These are phyloP conservation scores for Grigorovia jiainica DNA, from an alignment of 805 yeast genomes.

Conservation along the genomic window DNA sequence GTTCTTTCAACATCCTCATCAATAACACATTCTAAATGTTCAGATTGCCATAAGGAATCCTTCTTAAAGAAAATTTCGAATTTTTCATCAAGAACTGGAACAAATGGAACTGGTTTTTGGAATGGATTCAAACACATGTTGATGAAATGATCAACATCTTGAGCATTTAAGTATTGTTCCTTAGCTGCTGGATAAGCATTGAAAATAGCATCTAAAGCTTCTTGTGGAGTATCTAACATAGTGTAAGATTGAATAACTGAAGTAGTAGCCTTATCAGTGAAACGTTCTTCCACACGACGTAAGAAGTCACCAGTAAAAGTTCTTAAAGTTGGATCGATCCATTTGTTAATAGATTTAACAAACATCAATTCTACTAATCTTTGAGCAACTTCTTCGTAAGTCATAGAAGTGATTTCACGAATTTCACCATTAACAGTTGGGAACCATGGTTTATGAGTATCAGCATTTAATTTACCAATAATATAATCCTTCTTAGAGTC, in stretches of 20 bases:
- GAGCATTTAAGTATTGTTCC: slow-evolving; percentile 82
- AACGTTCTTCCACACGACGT: slow-evolving; percentile 96
- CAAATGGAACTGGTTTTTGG: slow-evolving; percentile 97
- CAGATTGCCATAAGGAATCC: slow-evolving; percentile 98
- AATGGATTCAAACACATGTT: slow-evolving; percentile 69
- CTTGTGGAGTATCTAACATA: slow-evolving; percentile 60
- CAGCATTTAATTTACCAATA: slow-evolving; percentile 77
- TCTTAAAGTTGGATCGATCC: slow-evolving; percentile 85
- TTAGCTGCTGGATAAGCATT: slow-evolving; percentile 63
- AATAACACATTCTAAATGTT: slow-evolving; percentile 90
- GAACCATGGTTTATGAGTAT: slow-evolving; percentile 97
- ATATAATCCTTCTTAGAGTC: slow-evolving; percentile 78
- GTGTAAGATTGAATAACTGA: slow-evolving; percentile 69
- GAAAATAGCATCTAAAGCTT: slow-evolving; percentile 50
- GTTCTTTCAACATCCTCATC: slow-evolving; percentile 96
- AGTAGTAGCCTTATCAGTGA: slow-evolving; percentile 45
- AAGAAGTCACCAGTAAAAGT: slow-evolving; percentile 79
- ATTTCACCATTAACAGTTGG: slow-evolving; percentile 63
- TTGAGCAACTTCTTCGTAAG: slow-evolving; percentile 81
- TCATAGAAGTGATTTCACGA: slow-evolving; percentile 91
- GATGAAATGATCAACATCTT: slow-evolving; percentile 90
- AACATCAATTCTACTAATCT: slow-evolving; percentile 84
- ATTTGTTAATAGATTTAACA: slow-evolving; percentile 64
- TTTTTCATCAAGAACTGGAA: slow-evolving; percentile 89
- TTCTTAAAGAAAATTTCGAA: slow-evolving; percentile 96